These are phyloP conservation scores for Globisporangium canariense DNA, from an alignment of 352 stramenopile genomes.

Conservation along the genomic window DNA sequence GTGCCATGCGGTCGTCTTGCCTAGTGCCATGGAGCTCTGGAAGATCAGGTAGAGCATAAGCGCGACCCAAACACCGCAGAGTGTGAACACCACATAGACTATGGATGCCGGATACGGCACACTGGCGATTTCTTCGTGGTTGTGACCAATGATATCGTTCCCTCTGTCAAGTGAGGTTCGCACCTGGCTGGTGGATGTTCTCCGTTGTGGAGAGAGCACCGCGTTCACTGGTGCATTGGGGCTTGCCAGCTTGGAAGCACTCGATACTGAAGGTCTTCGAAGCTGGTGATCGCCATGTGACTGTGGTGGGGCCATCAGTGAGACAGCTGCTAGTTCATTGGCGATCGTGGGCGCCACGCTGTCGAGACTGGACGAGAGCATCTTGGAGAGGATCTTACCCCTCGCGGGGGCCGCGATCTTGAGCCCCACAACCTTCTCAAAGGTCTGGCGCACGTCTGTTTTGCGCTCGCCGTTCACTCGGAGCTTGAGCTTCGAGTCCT, in stretches of 20 bases:
- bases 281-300: neutral
- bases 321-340: conserved; percentile 31
- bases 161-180: neutral
- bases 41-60: conserved; percentile 44
- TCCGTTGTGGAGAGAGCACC: neutral
- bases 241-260: conserved; percentile 10
- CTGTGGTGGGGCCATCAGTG: conserved; percentile 3
- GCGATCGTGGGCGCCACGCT: conserved; percentile 47
- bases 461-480: conserved; percentile 32
- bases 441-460: conserved; percentile 44
- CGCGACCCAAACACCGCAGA: conserved; percentile 39
- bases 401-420: conserved; percentile 66
- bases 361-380: conserved; percentile 53
- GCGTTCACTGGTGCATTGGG: neutral
- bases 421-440: conserved; percentile 66
- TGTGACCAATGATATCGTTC: neutral
- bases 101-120: conserved; percentile 73
- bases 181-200: conserved; percentile 10
- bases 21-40: conserved; percentile 42
- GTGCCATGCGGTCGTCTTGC: conserved; percentile 40
- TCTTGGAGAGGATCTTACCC: conserved; percentile 62
- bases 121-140: conserved; percentile 14
- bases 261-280: conserved; percentile 7
- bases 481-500: conserved; percentile 68
- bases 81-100: conserved; percentile 45